Evolutionary conservation across 2,329 filamentous ascomycete species (phyloP), one percentile per base, ranked within the genome.

Genomic region (Arthroderma sp.): DNA sequence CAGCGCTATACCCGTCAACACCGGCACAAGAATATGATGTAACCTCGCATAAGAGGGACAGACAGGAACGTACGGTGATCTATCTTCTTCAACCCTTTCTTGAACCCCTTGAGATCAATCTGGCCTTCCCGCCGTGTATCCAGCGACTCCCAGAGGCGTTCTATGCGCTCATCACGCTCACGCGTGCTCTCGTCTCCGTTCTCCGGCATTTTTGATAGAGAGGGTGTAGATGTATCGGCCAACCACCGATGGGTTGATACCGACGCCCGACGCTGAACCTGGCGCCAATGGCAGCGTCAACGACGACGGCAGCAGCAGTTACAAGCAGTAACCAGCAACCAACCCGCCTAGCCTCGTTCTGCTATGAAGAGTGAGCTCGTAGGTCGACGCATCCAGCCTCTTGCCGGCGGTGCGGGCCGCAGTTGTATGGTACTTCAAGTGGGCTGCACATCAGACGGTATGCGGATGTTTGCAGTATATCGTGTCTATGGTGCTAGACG

Each of bases 11-110:
- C n/a, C 9, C 17, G 33, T 25, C 17, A 63, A 62, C 28, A 31
- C 28, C n/a, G n/a, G 37, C 37, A 28, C 13, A 19, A 49, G 13
- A 5, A 33, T 31, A 59, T 43, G 55, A 56, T 49, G 28, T 33
- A 49, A 33, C 39, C 57, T 43, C 25, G 53, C 47, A 49, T 28
- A 28, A 33, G 44, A 61, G n/a, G n/a, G n/a, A n/a, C n/a, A 35
- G 43, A 49, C 57, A 55, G 57, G 59, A 61, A 70, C 84, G 74
- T 74, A 95, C 90, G 93, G 71, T 98, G 93, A 71, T 97, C 91
- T 67, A 97, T 89, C 72, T 84, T 87, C 70, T 79, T 83, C 68
- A 98, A 75, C 2, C 91, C 93, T 74, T 84, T 88, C 74, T 91
- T 86, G 64, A 98, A 76, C 33, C 84, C 90, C 70, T 86, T 84